Evolutionary conservation across 2,329 filamentous ascomycete species (phyloP), one percentile per base, ranked within the genome.

Genomic region (Hortaea werneckii): DNA sequence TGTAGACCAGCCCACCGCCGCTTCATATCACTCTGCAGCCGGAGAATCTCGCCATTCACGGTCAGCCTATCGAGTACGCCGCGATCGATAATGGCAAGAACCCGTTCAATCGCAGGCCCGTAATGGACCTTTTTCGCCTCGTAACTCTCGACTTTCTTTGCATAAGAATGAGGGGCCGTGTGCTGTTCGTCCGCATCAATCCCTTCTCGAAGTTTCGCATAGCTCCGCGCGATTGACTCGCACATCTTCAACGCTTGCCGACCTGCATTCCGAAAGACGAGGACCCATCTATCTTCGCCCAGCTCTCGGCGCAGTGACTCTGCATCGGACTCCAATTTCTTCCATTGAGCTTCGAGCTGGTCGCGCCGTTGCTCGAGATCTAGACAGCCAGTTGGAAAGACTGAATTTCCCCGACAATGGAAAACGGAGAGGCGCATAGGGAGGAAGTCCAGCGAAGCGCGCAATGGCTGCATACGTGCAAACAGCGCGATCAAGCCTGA

Each of bases 91-190:
- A 96, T 94, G 35, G 83, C 82, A 12, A 96, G 69, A 6, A 98
- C 87, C 37, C 89, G 79, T 62, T 92, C 87, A 61, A 98, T 94
- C 1, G 92, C 90, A 7, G 89, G 87, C 1, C 88, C 85, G 59
- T 96, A 98, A 63, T 96, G 90, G 48, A 80, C 80, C 66, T 90
- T 94, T 73, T 96, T 98, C 38, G 85, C 87, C 62, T 95, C 89
- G 64, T 95, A 98, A 56, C 78, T 94, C 64, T 95, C 88, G 37
- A 94, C 81, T 65, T 88, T 90, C 68, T 92, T 94, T 50, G 75
- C 73, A 67, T 92, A 76, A 1, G 74, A 72, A 5, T 81, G 71
- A 20, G 80, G 79, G 58, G 85, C 87, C 9, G 82, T 83, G 48
- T 87, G 67, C 53, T 92, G 83, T 58, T 83, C 75, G 6, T 82